Conservation (phyloP, 1,139 yeast genomes). For the Nadsonia commutata region DNA sequence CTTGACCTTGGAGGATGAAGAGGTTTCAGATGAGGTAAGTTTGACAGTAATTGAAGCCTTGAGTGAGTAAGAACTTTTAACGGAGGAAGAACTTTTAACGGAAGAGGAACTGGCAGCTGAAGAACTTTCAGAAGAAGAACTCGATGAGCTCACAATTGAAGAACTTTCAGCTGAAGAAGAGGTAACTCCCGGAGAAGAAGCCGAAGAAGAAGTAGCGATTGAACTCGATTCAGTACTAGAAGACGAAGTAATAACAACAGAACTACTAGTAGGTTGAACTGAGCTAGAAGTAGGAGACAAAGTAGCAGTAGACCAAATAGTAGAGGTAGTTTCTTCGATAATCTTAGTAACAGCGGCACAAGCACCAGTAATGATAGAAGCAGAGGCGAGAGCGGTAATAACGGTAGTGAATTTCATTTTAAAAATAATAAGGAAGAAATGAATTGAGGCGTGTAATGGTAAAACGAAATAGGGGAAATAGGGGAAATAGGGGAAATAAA, state of each 20-base stretch:
- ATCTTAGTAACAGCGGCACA: slow-evolving; percentile 1
- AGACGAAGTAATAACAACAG: slow-evolving; percentile 4
- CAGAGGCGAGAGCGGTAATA: slow-evolving; percentile 5
- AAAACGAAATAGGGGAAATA: too few species aligned
- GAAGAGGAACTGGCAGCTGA: not conserved
- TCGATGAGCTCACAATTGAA: not conserved
- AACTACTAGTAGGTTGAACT: not conserved
- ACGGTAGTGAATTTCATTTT: slow-evolving; percentile 8
- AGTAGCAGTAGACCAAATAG: slow-evolving; percentile 1
- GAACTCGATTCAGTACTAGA: slow-evolving; percentile 2
- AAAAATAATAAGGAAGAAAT: too few species aligned
- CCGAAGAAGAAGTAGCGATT: not conserved
- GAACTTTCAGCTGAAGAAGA: not conserved
- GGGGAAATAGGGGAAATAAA: too few species aligned
- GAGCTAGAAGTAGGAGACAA: slow-evolving; percentile 2
- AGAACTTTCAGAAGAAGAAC: not conserved
- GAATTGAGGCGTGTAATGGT: too few species aligned
- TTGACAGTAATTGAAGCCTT: too few species aligned
- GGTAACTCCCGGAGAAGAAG: not conserved
- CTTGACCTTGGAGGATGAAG: too few species aligned
- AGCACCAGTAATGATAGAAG: slow-evolving; percentile 3
- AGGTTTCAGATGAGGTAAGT: too few species aligned
- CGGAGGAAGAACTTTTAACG: not conserved
- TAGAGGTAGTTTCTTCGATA: slow-evolving; percentile 2
- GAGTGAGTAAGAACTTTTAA: too few species aligned